Evolutionary conservation across 441 rosid genomes (phyloP), one percentile per base, ranked within the genome.

Genomic region (Gossypium aridum): DNA sequence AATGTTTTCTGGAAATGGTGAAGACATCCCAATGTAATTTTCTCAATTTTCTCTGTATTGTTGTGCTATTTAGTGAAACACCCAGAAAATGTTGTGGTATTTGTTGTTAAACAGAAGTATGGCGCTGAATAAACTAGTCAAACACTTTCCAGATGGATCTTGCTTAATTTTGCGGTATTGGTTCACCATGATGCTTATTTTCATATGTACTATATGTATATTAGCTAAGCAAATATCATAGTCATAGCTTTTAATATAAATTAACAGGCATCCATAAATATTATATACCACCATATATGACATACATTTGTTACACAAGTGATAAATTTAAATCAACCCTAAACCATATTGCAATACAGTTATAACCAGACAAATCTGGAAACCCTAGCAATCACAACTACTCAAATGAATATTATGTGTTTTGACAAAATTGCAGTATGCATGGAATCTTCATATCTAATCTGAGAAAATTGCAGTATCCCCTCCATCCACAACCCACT

Each of bases 1-100:
- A 94, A 91, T 84, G 99, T 92, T 57, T 94, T 94, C 90, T 90
- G 99, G 98, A 92, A 94, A 88, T 91, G 99, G 99, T 91, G 90
- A 92, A 81, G 20, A 17, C 26, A 62, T 64, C 51, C 70, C 28
- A 53, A 20, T 57, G 80, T 79, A 82, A 47, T 72, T 75, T 51
- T 73, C 57, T 70, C 2, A 6, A 34, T 62, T 7, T 14, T n/a
- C 8, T 37, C 14, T 59, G 23, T 63, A 22, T 59, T 22, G 63
- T 59, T 59, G 4, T 59, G 63, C 28, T 57, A 22, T 57, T 57
- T 57, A 23, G 10, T 57, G 16, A 63, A n/a, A 14, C 43, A 16
- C 22, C 23, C 25, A 1, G 19, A 34, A 7, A 57, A 59, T 23
- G 63, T 22, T 59, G 31, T 22, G 5, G 6, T 23, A 3, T 59